These are phyloP conservation scores for Russula sp. DNA, from an alignment of 768 basidiomycete species.

Conservation along the genomic window DNA sequence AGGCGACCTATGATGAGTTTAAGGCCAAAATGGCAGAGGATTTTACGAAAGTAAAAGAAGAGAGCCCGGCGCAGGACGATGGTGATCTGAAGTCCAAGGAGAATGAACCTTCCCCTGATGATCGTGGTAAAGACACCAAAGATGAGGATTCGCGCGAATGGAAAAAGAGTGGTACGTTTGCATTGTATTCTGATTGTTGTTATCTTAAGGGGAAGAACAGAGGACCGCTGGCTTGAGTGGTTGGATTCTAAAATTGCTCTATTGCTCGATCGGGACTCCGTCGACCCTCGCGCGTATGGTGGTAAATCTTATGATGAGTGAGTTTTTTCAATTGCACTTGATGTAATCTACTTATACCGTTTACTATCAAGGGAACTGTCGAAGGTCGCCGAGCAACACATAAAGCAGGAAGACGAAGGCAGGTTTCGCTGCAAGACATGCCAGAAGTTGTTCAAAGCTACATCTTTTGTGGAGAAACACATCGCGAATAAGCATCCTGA, in stretches of 20 bases:
- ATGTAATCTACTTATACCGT: constrained; percentile 11
- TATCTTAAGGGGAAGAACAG: constrained; percentile 41
- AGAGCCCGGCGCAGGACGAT: constrained; percentile 45
- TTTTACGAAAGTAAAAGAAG: constrained; percentile 44
- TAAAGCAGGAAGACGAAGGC: constrained; percentile 95
- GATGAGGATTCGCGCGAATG: constrained; percentile 46
- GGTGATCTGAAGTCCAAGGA: constrained; percentile 32
- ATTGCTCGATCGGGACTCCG: constrained; percentile 69
- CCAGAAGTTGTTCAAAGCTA: constrained; percentile 96
- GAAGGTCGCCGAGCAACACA: constrained; percentile 70
- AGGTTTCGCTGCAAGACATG: constrained; percentile 97
- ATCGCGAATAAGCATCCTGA: constrained; percentile 93
- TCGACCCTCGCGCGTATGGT: constrained; percentile 85
- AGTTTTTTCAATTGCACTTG: constrained; percentile 41
- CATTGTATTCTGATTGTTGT: constrained; percentile 18
- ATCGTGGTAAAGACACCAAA: constrained; percentile 38
- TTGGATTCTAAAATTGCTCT: constrained; percentile 84
- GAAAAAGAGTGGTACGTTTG: constrained; percentile 64
- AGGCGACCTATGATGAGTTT: constrained; percentile 57
- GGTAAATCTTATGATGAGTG: constrained; percentile 91
- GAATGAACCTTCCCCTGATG: constrained; percentile 37
- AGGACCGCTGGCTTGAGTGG: constrained; percentile 87
- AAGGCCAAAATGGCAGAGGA: constrained; percentile 52
- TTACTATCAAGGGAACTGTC: constrained; percentile 63
- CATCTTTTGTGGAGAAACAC: constrained; percentile 96